These are phyloP conservation scores for Drechslera avenae DNA, from an alignment of 2,329 filamentous ascomycete species.

Conservation along the genomic window DNA sequence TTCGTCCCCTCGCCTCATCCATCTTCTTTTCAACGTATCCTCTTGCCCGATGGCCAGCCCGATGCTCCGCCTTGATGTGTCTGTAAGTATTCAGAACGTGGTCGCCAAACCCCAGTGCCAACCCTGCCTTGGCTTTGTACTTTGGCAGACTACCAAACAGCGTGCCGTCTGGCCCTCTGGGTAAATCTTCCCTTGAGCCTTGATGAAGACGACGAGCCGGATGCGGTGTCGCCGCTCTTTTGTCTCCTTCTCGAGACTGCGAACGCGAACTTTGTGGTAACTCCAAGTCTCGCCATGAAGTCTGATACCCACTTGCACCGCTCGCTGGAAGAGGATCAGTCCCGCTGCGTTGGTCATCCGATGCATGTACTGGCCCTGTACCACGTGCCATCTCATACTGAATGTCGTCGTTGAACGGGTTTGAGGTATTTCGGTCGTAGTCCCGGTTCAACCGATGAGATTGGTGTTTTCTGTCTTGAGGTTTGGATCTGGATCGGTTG, in stretches of 20 bases:
- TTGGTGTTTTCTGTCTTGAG: background rate
- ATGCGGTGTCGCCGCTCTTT: background rate
- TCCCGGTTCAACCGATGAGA: background rate
- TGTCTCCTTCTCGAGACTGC: background rate
- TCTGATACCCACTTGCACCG: slow-evolving; percentile 1
- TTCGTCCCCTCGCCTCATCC: slow-evolving; percentile 14
- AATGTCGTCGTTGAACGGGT: background rate
- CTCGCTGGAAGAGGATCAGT: too few species aligned
- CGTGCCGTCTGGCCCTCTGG: slow-evolving; percentile 23
- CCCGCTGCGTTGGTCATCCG: too few species aligned
- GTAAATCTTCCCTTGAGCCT: background rate
- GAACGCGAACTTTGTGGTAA: background rate
- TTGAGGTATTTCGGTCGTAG: background rate
- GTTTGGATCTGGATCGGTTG: background rate
- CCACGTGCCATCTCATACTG: slow-evolving; percentile 12
- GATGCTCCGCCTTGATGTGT: slow-evolving; percentile 31
- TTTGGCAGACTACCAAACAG: slow-evolving; percentile 24
- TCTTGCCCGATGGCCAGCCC: slow-evolving; percentile 18
- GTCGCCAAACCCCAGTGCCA: slow-evolving; percentile 23
- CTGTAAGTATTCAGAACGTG: slow-evolving; percentile 28
- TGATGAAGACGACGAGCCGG: background rate
- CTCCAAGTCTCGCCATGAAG: background rate
- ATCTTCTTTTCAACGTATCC: slow-evolving; percentile 20
- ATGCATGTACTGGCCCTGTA: background rate
- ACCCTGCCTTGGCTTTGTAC: slow-evolving; percentile 19